Percentiles rank a stretch among this genome's conserved stretches.
These are phyloP conservation scores for Phytophthora ramorum DNA, from an alignment of 352 stramenopile species.

Conservation along the genomic window DNA sequence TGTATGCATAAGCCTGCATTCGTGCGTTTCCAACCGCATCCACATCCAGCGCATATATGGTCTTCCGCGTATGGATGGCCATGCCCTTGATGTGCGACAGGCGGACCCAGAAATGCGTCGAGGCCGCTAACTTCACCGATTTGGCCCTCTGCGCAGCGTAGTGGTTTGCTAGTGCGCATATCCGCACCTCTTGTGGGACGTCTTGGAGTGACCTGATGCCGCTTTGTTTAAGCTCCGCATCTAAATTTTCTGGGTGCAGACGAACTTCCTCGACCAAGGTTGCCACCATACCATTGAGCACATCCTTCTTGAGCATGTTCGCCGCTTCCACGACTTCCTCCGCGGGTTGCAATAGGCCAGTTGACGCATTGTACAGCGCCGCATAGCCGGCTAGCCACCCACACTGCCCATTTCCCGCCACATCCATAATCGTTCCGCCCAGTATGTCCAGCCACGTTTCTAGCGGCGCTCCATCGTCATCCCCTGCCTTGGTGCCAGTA, in stretches of 20 bases:
- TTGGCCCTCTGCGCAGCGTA: neutral
- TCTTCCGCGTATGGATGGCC: conserved; percentile 1
- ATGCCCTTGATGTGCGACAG: conserved; percentile 1
- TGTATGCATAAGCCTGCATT: neutral
- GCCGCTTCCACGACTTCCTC: neutral
- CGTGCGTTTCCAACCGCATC: neutral
- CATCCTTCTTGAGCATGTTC: neutral
- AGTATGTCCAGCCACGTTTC: conserved; percentile 3
- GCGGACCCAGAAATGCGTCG: neutral
- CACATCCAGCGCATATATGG: neutral
- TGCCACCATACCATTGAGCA: conserved; percentile 5
- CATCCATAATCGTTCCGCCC: neutral
- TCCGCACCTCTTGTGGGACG: neutral
- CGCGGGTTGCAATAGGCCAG: neutral
- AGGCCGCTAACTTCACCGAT: neutral
- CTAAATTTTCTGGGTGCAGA: neutral
- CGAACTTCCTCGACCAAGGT: neutral
- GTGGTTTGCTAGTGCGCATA: neutral
- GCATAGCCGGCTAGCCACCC: conserved; percentile 7
- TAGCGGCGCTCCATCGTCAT: neutral
- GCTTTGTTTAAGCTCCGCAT: neutral
- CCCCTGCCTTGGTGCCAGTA: too few relatives aligned
- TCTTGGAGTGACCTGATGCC: too few relatives aligned
- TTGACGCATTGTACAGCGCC: neutral
- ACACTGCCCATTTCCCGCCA: conserved; percentile 4